Conservation (phyloP, 2,329 filamentous ascomycete species). For the Aspergillus amoenus region DNA sequence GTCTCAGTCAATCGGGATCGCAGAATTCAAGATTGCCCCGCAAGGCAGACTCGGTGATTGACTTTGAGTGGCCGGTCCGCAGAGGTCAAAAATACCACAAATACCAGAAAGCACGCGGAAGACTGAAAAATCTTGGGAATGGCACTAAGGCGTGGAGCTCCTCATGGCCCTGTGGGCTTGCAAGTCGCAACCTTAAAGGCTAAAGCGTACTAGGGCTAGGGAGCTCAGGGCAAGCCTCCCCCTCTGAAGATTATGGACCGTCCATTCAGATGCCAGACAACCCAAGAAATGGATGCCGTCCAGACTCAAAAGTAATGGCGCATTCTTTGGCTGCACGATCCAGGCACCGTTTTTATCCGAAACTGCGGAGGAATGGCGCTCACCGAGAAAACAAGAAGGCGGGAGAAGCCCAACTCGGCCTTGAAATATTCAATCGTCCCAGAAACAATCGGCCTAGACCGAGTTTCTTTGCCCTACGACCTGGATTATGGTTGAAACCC, state of each 20-base stretch:
- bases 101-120: not conserved
- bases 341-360: not conserved
- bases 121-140: not conserved
- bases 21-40: not conserved
- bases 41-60: constrained; percentile 2
- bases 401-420: too few species aligned
- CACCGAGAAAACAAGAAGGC: not conserved
- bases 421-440: not conserved
- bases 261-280: not conserved
- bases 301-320: not conserved
- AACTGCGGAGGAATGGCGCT: not conserved
- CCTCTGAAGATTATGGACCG: constrained; percentile 6
- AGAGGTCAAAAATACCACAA: not conserved
- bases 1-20: not conserved
- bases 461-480: not conserved
- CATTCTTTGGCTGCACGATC: not conserved
- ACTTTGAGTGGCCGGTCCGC: not conserved
- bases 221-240: not conserved
- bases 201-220: constrained; percentile 1
- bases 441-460: not conserved
- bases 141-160: constrained; percentile 6
- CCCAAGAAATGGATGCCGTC: not conserved
- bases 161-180: not conserved
- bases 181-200: constrained; percentile 11
- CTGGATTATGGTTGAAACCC: not conserved